phyloP scores from a whole-genome alignment of 2,329 filamentous ascomycete species.

The Pestalotiopsis fici region DNA sequence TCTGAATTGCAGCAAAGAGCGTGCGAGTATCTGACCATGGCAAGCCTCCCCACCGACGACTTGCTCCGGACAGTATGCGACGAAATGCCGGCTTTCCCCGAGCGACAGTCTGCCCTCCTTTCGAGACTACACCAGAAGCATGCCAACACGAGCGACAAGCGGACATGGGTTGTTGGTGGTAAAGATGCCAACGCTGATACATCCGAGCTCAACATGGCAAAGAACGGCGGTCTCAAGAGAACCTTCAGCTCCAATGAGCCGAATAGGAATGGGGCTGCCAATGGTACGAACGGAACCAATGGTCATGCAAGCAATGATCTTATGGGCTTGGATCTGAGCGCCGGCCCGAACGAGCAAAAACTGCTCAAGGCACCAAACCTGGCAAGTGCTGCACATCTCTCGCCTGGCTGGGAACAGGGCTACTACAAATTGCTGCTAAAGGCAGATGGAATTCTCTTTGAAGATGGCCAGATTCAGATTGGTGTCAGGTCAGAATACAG shows the following conservation, averaged over 20 bases:
- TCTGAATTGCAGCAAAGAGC: constrained; percentile 95
- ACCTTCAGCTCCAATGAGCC: constrained; percentile 70
- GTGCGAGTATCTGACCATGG: constrained; percentile 89
- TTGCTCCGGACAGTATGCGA: constrained; percentile 92
- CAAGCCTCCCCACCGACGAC: constrained; percentile 85
- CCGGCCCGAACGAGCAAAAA: constrained; percentile 58
- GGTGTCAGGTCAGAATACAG: constrained; percentile 93
- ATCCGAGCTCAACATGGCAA: constrained; percentile 77
- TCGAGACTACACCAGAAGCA: constrained; percentile 95
- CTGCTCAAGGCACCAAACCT: constrained; percentile 74
- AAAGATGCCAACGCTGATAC: constrained; percentile 89
- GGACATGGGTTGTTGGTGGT: constrained; percentile 96
- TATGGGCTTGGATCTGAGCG: constrained; percentile 78
- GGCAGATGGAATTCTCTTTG: constrained; percentile 86
- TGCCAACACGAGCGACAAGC: constrained; percentile 87
- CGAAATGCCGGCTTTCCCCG: constrained; percentile 98
- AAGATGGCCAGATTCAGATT: constrained; percentile 91
- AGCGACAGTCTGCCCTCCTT: constrained; percentile 86
- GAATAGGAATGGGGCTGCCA: constrained; percentile 49
- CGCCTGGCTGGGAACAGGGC: constrained; percentile 90
- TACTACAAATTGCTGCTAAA: constrained; percentile 81
- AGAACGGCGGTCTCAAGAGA: constrained; percentile 81
- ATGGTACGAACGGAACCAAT: constrained; percentile 53
- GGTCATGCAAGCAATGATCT: constrained; percentile 66
- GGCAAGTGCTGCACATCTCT: constrained; percentile 88